A percentile compares a stretch with the other conserved stretches of the same genome.
phyloP scores from a whole-genome alignment of 768 basidiomycete species.

The Chiua virens region DNA sequence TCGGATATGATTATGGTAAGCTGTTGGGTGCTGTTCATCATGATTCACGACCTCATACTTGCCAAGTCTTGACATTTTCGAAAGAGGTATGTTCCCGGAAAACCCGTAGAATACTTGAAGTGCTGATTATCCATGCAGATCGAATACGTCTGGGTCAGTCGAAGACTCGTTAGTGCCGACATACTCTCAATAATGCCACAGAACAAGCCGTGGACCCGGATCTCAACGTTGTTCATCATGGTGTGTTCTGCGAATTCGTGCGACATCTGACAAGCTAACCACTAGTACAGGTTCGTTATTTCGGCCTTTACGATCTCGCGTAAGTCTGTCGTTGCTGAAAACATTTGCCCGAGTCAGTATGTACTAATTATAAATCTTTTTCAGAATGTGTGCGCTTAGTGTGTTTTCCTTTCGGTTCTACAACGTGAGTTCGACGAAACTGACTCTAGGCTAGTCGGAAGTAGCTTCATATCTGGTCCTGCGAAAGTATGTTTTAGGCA shows the following conservation, averaged over 20 bases:
- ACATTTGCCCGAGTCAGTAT: too few relatives aligned
- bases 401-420: background rate
- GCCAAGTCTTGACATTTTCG: background rate
- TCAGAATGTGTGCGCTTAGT: background rate
- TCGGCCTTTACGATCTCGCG: background rate
- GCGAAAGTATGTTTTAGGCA: background rate
- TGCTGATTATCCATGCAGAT: background rate
- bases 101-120: too few relatives aligned
- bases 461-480: background rate
- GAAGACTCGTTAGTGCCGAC: background rate
- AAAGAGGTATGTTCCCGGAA: background rate
- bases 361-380: background rate
- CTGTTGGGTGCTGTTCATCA: background rate
- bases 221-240: background rate
- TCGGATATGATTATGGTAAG: conserved; percentile 1
- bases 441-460: background rate
- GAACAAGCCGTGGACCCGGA: background rate
- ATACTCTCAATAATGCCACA: background rate
- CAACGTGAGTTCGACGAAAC: background rate
- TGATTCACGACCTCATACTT: background rate
- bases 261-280: too few relatives aligned
- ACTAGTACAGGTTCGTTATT: conserved; percentile 1
- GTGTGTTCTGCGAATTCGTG: background rate
- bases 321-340: too few relatives aligned
- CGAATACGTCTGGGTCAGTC: conserved; percentile 6